Percentiles rank a stretch among this genome's conserved stretches.
Conservation (phyloP, 202 grass and related monocot species). For the Zizania palustris region DNA sequence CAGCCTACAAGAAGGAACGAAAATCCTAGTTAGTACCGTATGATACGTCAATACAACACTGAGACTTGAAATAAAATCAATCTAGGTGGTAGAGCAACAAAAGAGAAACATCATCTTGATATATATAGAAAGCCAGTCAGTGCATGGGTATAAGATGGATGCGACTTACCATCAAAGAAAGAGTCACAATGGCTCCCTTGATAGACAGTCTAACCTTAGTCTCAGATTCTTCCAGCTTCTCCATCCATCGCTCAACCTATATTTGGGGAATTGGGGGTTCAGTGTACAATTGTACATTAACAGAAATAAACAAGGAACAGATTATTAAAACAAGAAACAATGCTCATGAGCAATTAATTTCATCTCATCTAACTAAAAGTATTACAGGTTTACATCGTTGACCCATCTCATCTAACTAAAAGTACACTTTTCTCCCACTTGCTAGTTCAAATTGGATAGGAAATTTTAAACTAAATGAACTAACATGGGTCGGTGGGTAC, state of each 20-base stretch:
- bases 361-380: too few relatives aligned
- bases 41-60: constrained; percentile 29
- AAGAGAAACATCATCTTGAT: neutral
- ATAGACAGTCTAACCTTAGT: constrained; percentile 71
- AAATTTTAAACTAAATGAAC: too few relatives aligned
- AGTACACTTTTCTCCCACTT: too few relatives aligned
- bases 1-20: constrained; percentile 59
- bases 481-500: too few relatives aligned
- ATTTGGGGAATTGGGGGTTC: constrained; percentile 17
- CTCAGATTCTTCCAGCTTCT: constrained; percentile 91
- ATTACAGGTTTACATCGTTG: too few relatives aligned
- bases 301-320: neutral
- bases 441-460: too few relatives aligned
- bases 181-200: constrained; percentile 78
- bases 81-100: neutral
- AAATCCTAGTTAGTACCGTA: constrained; percentile 31
- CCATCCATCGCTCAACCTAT: constrained; percentile 95
- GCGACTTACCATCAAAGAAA: constrained; percentile 68
- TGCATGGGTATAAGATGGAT: constrained; percentile 13
- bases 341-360: neutral
- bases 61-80: constrained; percentile 8
- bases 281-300: constrained; percentile 28
- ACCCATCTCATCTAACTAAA: too few relatives aligned
- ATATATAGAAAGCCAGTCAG: neutral
- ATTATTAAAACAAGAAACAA: neutral